Evolutionary conservation across 768 basidiomycete species (phyloP), one percentile per base, ranked within the genome.

Genomic region (Peribolospora baueri): DNA sequence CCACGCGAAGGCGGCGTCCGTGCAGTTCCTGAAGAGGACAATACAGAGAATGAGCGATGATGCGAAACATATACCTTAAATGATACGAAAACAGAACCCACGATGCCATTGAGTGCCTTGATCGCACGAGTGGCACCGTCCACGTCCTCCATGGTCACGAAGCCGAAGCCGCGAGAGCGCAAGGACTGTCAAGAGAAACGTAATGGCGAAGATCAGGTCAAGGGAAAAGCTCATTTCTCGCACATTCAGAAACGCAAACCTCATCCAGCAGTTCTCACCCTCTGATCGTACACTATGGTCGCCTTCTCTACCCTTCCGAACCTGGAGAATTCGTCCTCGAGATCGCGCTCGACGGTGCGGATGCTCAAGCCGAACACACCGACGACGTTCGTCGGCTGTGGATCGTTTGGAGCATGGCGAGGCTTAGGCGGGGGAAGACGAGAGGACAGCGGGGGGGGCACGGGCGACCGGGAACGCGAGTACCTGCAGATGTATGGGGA

Each of bases 281-380:
- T 40, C 58, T 64, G 57, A 46, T 57, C 56, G 41, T 59, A 57
- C 36, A 57, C 58, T 59, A n/a, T 25, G 88, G 68, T 97, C 90
- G 91, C 88, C 68, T 93, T 95, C 66, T 88, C 84, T 51, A 93
- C 88, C 42, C 77, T 75, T 36, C 91, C 91, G 60, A 79, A 83
- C 50, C 84, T 76, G 62, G 72, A 77, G 62, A 98, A 97, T 68
- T 93, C 88, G 60, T 91, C 84, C 60, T 95, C 86, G 50, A 98
- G 72, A 65, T 97, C 91, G 46, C 83, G 77, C 65, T 98, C 91
- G 54, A 80, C 76, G 3, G 91, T 95, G 54, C 90, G 78, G 55
- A 98, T 91, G 62, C 86, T 90, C 46, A 97, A 71, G n/a, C 91
- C 91, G 61, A 97, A 98, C n/a, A 95, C 87, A 56, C 91, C 91